Conservation (phyloP, 768 basidiomycete genomes). For the Xanthoconium purpureum region DNA sequence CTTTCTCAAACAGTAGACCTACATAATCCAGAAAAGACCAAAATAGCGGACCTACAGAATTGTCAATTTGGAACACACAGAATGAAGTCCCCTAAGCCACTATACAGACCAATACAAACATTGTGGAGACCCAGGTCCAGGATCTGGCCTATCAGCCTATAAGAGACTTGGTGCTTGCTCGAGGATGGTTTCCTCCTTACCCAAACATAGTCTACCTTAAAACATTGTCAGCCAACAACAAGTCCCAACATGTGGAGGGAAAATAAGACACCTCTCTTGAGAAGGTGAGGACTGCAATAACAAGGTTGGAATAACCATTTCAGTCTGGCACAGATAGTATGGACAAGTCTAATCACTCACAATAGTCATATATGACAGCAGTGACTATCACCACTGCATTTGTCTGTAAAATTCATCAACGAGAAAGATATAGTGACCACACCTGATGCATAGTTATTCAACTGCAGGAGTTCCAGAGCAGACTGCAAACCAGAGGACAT, state of each 20-base stretch:
- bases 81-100: not conserved
- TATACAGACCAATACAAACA: not conserved
- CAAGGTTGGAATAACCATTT: not conserved
- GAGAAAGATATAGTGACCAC: not conserved
- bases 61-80: not conserved
- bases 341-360: not conserved
- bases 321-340: not conserved
- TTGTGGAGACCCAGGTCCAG: not conserved
- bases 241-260: not conserved
- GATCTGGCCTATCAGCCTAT: not conserved
- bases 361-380: not conserved
- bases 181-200: not conserved
- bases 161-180: not conserved
- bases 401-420: not conserved
- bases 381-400: not conserved
- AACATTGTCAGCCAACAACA: not conserved
- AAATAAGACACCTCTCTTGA: not conserved
- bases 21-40: not conserved
- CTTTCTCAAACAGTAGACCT: not conserved
- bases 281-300: not conserved
- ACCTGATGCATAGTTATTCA: not conserved
- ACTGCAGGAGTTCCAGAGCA: not conserved
- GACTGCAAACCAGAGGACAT: too few species aligned
- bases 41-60: not conserved
- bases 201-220: constrained; percentile 2